Percentiles rank a stretch among this genome's conserved stretches.
Evolutionary conservation across 2,329 filamentous ascomycete species (phyloP).

Genomic region (Ophiocordyceps sinensis): DNA sequence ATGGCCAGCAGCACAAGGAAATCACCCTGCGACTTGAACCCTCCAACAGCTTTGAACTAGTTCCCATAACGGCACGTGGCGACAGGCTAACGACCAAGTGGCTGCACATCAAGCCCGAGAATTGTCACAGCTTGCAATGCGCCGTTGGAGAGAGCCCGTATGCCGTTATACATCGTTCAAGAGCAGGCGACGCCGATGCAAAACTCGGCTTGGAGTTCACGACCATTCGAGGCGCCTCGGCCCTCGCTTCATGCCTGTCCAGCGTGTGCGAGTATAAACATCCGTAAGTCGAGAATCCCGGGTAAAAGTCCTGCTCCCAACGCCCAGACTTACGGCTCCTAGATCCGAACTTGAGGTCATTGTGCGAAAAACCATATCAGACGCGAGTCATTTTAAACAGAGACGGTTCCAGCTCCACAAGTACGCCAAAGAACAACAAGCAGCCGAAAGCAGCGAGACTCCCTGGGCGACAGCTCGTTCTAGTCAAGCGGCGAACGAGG

Average conservation of each 20-base stretch:
- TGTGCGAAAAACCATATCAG: background rate
- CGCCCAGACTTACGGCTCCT: background rate
- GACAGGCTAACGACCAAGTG: background rate
- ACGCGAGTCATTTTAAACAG: too few relatives aligned
- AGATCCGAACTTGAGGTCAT: background rate
- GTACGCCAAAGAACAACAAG: background rate
- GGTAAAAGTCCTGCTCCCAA: background rate
- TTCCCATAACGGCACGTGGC: background rate
- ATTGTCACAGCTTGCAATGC: conserved; percentile 4
- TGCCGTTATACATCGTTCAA: conserved; percentile 10
- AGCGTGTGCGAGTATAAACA: background rate
- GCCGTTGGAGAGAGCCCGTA: conserved; percentile 5
- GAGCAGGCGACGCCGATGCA: background rate
- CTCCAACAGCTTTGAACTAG: conserved; percentile 1
- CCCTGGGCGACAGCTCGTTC: background rate
- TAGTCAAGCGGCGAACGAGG: background rate
- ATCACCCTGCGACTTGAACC: conserved; percentile 1
- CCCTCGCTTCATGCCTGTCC: background rate
- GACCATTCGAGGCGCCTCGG: background rate
- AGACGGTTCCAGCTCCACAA: too few relatives aligned
- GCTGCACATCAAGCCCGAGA: conserved; percentile 3
- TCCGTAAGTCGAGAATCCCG: background rate
- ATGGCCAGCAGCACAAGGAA: background rate
- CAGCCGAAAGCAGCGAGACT: background rate
- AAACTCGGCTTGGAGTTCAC: background rate